A percentile compares a stretch with the other conserved stretches of the same genome.
These are phyloP conservation scores for Ceratocystis albifundus DNA, from an alignment of 2,329 filamentous ascomycete species.

Conservation along the genomic window DNA sequence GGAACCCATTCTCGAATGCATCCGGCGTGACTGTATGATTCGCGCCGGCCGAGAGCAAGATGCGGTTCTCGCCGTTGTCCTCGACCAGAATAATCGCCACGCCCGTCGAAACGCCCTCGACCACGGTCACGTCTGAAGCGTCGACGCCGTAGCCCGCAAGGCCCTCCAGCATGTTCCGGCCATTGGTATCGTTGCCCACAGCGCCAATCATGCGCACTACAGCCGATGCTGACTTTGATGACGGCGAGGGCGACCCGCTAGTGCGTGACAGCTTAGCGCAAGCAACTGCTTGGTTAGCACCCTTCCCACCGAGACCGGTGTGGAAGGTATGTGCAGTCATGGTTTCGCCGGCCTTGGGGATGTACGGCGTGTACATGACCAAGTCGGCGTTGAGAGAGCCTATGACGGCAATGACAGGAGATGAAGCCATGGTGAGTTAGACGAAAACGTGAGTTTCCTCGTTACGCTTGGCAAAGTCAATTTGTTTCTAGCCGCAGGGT, in stretches of 20 bases:
- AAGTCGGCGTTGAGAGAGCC: slow-evolving; percentile 66
- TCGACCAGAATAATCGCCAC: slow-evolving; percentile 50
- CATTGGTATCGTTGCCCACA: slow-evolving; percentile 38
- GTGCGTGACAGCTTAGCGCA: slow-evolving; percentile 43
- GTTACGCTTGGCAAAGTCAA: no score
- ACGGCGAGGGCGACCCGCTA: slow-evolving; percentile 10
- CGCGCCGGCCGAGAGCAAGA: slow-evolving; percentile 45
- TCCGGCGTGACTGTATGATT: slow-evolving; percentile 31
- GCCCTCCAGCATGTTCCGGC: slow-evolving; percentile 34
- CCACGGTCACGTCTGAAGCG: slow-evolving; percentile 33
- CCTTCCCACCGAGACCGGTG: slow-evolving; percentile 49
- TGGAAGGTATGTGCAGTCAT: slow-evolving; percentile 49
- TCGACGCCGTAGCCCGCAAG: slow-evolving; percentile 40
- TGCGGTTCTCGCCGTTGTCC: slow-evolving; percentile 46
- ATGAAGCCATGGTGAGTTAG: background rate
- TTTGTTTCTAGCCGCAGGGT: background rate
- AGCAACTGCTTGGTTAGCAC: slow-evolving; percentile 63
- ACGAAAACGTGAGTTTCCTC: background rate
- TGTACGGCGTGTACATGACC: slow-evolving; percentile 53
- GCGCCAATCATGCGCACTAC: slow-evolving; percentile 46
- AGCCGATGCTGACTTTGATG: background rate
- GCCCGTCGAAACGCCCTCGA: slow-evolving; percentile 37
- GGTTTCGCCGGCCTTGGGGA: slow-evolving; percentile 59
- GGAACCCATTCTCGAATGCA: slow-evolving; percentile 14
- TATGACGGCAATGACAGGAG: slow-evolving; percentile 48